Evolutionary conservation across 495 filamentous ascomycete species (phyloP).

Genomic region (Penicillium desertorum): DNA sequence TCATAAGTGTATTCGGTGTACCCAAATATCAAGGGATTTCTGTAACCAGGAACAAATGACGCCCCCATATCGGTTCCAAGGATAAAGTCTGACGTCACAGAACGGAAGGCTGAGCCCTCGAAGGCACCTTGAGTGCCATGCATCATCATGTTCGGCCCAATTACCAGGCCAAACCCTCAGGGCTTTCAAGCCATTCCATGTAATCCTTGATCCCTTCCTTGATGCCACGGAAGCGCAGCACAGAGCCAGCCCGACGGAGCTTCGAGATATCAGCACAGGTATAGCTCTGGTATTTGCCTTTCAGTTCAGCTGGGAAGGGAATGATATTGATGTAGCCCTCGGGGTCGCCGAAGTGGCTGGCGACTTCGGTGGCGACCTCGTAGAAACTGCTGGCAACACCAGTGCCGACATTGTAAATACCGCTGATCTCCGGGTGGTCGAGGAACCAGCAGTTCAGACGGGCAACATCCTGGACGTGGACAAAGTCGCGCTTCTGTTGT

Average conservation of each 20-base stretch:
- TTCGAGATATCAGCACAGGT: slow-evolving; percentile 8
- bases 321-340: not conserved
- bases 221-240: slow-evolving; percentile 2
- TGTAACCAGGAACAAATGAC: not conserved
- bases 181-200: slow-evolving; percentile 6
- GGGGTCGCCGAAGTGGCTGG: not conserved
- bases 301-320: not conserved
- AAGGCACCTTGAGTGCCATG: not conserved
- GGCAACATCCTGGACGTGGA: slow-evolving; percentile 10
- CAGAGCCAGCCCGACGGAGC: slow-evolving; percentile 1
- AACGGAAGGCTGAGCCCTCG: not conserved
- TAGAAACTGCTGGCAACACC: slow-evolving; percentile 3
- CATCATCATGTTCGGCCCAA: not conserved
- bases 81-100: not conserved
- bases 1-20: not conserved
- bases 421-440: slow-evolving; percentile 7
- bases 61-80: not conserved
- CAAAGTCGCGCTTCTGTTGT: slow-evolving; percentile 9
- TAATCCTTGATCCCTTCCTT: slow-evolving; percentile 5
- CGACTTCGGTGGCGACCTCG: not conserved
- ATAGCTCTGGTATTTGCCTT: not conserved
- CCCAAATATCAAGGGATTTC: not conserved
- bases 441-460: slow-evolving; percentile 13
- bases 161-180: not conserved
- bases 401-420: slow-evolving; percentile 11